Percentiles rank a stretch among this genome's conserved stretches.
These are phyloP conservation scores for Podaxis rugospora DNA, from an alignment of 768 basidiomycete genomes.

Conservation along the genomic window DNA sequence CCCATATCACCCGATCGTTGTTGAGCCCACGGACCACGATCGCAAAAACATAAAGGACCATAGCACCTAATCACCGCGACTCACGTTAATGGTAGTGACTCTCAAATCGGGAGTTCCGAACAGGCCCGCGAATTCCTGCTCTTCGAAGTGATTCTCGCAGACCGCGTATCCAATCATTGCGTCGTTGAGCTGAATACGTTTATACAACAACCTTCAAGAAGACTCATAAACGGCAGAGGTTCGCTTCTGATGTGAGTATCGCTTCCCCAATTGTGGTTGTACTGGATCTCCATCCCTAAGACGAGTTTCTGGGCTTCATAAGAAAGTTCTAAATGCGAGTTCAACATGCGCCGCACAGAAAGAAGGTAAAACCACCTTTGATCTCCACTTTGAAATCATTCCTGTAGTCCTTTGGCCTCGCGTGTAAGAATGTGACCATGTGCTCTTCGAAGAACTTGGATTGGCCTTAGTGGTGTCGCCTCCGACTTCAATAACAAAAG, in stretches of 20 bases:
- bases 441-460: too few species aligned
- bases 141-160: not conserved
- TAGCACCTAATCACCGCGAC: not conserved
- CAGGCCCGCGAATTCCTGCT: not conserved
- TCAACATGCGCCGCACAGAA: too few species aligned
- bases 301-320: not conserved
- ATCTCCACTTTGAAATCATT: too few species aligned
- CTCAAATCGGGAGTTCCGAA: not conserved
- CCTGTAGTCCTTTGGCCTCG: too few species aligned
- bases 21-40: too few species aligned
- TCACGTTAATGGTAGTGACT: not conserved
- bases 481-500: too few species aligned
- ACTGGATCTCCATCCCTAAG: not conserved
- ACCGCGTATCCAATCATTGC: not conserved
- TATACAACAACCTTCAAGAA: not conserved
- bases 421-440: too few species aligned
- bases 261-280: conserved; percentile 3
- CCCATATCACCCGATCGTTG: too few species aligned
- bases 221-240: not conserved
- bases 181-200: not conserved
- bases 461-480: too few species aligned
- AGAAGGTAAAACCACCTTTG: too few species aligned
- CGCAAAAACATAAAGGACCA: too few species aligned
- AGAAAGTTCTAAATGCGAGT: too few species aligned
- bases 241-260: not conserved